phyloP scores from a whole-genome alignment of 1,284 basidiomycete genomes.

The Volvariella volvacea region DNA sequence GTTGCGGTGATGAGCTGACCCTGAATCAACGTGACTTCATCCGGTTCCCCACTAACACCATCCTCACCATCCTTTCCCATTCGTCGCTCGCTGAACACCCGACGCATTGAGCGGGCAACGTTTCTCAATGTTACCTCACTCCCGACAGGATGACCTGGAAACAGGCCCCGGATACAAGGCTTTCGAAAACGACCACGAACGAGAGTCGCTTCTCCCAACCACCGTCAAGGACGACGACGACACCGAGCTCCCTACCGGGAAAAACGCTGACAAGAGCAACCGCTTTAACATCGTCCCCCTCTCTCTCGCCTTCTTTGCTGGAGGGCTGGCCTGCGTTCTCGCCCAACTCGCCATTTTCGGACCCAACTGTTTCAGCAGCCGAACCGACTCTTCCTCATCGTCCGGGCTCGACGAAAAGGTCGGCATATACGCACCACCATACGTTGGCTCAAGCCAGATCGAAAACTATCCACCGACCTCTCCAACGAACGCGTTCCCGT shows the following conservation, averaged over 20 bases:
- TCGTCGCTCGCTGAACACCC: too few species aligned
- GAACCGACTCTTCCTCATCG: conserved; percentile 4
- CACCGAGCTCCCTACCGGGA: conserved; percentile 9
- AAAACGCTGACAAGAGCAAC: conserved; percentile 7
- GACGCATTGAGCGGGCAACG: too few species aligned
- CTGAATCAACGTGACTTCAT: too few species aligned
- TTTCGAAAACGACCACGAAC: conserved; percentile 15
- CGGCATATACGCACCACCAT: conserved; percentile 41
- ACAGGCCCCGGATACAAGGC: too few species aligned
- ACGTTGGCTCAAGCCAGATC: conserved; percentile 63
- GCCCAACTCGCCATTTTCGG: conserved; percentile 34
- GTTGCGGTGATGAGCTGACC: too few species aligned
- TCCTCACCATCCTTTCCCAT: too few species aligned
- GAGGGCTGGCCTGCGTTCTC: conserved; percentile 34
- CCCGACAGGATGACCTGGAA: too few species aligned
- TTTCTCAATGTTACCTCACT: too few species aligned
- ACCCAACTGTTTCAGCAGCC: conserved; percentile 21
- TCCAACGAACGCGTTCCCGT: conserved; percentile 64
- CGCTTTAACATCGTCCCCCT: conserved; percentile 29
- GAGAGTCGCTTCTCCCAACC: conserved; percentile 28
- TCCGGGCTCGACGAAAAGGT: conserved; percentile 1
- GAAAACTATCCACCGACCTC: conserved; percentile 66
- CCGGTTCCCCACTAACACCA: too few species aligned
- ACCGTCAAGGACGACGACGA: conserved; percentile 14
- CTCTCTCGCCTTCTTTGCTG: conserved; percentile 35